Evolutionary conservation across 768 basidiomycete genomes (phyloP).

Genomic region (Phanerodontia chrysosporium): DNA sequence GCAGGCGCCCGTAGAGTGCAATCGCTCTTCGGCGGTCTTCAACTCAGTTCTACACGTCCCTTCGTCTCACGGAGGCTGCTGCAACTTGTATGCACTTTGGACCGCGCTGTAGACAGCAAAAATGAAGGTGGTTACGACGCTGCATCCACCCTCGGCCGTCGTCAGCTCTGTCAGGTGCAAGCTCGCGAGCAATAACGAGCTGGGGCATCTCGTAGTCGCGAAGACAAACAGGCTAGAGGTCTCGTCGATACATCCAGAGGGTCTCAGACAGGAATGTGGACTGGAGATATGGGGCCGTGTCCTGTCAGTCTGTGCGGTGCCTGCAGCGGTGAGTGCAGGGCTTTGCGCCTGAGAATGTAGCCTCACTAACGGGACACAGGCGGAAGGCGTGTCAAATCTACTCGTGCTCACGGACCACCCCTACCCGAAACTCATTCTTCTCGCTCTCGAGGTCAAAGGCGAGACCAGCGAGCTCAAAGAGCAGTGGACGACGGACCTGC

Average conservation of each 20-base stretch:
- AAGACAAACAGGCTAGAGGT: slow-evolving; percentile 66
- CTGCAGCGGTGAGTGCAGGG: slow-evolving; percentile 42
- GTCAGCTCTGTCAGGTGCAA: slow-evolving; percentile 63
- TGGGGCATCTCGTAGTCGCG: slow-evolving; percentile 65
- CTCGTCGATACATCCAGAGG: slow-evolving; percentile 58
- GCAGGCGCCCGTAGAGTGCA: neutral
- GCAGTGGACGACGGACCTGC: slow-evolving; percentile 47
- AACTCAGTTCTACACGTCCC: no score
- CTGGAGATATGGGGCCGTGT: slow-evolving; percentile 70
- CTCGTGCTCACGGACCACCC: slow-evolving; percentile 74
- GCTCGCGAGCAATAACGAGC: slow-evolving; percentile 42
- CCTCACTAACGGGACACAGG: slow-evolving; percentile 6
- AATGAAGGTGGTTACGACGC: slow-evolving; percentile 67
- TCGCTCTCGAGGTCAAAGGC: slow-evolving; percentile 42
- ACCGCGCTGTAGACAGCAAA: neutral
- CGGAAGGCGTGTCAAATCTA: slow-evolving; percentile 38
- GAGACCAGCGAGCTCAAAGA: slow-evolving; percentile 32
- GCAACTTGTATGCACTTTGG: no score
- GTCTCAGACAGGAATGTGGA: slow-evolving; percentile 51
- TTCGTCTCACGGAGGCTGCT: no score
- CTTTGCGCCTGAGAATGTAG: neutral
- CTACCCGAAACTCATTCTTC: slow-evolving; percentile 64
- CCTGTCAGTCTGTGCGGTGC: slow-evolving; percentile 50
- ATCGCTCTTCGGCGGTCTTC: neutral
- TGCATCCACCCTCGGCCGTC: slow-evolving; percentile 74